phyloP scores from a whole-genome alignment of 495 filamentous ascomycete species.

The Aspergillus steynii region DNA sequence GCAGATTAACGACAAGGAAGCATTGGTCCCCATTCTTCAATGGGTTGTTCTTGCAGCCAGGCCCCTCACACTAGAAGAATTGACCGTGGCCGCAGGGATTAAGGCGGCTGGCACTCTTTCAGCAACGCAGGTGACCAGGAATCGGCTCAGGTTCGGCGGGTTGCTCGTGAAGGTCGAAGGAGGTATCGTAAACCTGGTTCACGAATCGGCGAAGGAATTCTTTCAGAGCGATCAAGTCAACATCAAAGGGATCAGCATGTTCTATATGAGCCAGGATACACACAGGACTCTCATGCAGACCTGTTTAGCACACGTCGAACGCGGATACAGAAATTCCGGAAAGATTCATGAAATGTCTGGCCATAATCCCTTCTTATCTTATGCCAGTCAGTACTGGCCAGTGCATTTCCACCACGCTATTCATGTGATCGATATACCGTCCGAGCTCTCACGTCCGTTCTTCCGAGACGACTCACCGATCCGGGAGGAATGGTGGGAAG shows the following conservation, averaged over 20 bases:
- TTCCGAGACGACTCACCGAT: conserved; percentile 24
- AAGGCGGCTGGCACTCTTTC: conserved; percentile 2
- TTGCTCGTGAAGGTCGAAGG: conserved; percentile 21
- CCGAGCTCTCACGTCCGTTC: conserved; percentile 28
- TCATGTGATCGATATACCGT: conserved; percentile 6
- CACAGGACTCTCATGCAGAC: conserved; percentile 30
- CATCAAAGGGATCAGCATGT: conserved; percentile 30
- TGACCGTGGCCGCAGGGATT: conserved; percentile 11
- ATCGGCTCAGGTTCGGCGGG: conserved; percentile 15
- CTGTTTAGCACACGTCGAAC: conserved; percentile 27
- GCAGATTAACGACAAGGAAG: conserved; percentile 22
- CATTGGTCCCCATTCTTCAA: conserved; percentile 22
- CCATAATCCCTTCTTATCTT: conserved; percentile 20
- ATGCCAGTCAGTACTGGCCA: conserved; percentile 27
- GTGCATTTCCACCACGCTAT: conserved; percentile 27
- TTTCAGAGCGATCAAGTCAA: conserved; percentile 29
- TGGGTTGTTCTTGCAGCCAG: conserved; percentile 29
- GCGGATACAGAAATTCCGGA: conserved; percentile 13
- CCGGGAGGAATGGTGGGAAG: conserved; percentile 28
- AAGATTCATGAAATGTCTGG: conserved; percentile 1
- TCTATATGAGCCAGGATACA: conserved; percentile 25
- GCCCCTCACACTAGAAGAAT: conserved; percentile 25
- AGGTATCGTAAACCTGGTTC: conserved; percentile 25
- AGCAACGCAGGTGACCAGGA: conserved; percentile 14
- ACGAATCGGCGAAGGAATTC: conserved; percentile 29